Evolutionary conservation across 495 filamentous ascomycete species (phyloP).

Genomic region (Penicillium fimorum): DNA sequence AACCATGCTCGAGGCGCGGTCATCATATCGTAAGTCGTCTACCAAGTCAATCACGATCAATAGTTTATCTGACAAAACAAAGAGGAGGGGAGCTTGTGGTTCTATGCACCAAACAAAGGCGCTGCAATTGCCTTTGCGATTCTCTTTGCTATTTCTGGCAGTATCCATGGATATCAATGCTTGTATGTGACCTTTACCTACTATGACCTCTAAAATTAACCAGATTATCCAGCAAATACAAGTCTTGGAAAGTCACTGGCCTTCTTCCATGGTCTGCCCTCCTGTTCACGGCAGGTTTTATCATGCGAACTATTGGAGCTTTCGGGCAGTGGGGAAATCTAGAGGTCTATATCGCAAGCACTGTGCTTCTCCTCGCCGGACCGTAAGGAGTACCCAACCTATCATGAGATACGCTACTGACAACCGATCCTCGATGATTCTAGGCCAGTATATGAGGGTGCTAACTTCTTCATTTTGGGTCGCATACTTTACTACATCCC

Average conservation of each 20-base stretch:
- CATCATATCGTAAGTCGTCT: slow-evolving; percentile 17
- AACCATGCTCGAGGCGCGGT: slow-evolving; percentile 22
- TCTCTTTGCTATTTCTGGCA: slow-evolving; percentile 59
- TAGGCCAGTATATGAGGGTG: slow-evolving; percentile 69
- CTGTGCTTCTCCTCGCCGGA: slow-evolving; percentile 58
- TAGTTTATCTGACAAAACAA: slow-evolving; percentile 17
- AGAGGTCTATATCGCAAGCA: slow-evolving; percentile 57
- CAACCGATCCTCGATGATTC: background rate
- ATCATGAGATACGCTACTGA: slow-evolving; percentile 1
- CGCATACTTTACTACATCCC: slow-evolving; percentile 78
- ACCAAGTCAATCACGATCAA: background rate
- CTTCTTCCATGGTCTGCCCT: slow-evolving; percentile 52
- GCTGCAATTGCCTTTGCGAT: slow-evolving; percentile 66
- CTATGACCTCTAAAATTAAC: background rate
- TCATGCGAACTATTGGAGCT: slow-evolving; percentile 55
- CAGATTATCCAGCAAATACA: slow-evolving; percentile 38
- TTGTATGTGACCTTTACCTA: slow-evolving; percentile 35
- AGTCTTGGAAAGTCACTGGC: slow-evolving; percentile 53
- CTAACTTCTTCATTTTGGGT: slow-evolving; percentile 75
- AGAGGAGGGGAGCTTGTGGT: slow-evolving; percentile 58
- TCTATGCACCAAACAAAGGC: slow-evolving; percentile 73
- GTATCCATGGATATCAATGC: slow-evolving; percentile 61
- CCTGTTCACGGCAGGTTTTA: slow-evolving; percentile 58
- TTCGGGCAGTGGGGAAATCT: slow-evolving; percentile 57
- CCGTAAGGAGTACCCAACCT: slow-evolving; percentile 50